Conservation (phyloP, 176 grass and related monocot genomes). For the Eragrostis nindensis region DNA sequence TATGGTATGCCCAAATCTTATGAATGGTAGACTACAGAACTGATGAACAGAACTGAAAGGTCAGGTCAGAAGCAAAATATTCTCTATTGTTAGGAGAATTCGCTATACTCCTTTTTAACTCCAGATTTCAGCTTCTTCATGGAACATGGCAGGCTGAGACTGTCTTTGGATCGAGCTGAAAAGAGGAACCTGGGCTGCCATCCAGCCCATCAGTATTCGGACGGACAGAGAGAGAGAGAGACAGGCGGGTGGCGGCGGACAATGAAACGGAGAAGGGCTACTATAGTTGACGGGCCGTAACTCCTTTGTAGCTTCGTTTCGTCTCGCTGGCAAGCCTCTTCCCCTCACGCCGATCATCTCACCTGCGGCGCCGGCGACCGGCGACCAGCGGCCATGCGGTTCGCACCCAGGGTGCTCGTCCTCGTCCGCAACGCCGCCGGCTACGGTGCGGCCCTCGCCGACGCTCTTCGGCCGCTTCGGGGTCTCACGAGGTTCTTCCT, state of each 20-base stretch:
- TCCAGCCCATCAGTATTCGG: not conserved
- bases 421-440: constrained; percentile 61
- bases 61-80: too few relatives aligned
- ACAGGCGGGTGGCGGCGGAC: not conserved
- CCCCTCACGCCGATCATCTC: constrained; percentile 9
- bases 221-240: too few relatives aligned
- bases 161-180: not conserved
- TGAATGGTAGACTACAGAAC: too few relatives aligned
- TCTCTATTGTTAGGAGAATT: too few relatives aligned
- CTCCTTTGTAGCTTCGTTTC: too few relatives aligned
- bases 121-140: too few relatives aligned
- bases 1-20: too few relatives aligned
- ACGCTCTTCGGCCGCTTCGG: constrained; percentile 43
- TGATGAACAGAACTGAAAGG: too few relatives aligned
- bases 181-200: not conserved
- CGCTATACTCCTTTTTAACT: too few relatives aligned
- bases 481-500: constrained; percentile 58
- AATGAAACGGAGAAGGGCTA: not conserved
- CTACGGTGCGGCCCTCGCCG: constrained; percentile 60
- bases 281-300: not conserved
- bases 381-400: constrained; percentile 53
- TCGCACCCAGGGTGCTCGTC: constrained; percentile 60
- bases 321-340: too few relatives aligned
- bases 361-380: constrained; percentile 10
- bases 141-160: too few relatives aligned